Conservation (phyloP, 352 stramenopile genomes). For the Pythium brachiatum region DNA sequence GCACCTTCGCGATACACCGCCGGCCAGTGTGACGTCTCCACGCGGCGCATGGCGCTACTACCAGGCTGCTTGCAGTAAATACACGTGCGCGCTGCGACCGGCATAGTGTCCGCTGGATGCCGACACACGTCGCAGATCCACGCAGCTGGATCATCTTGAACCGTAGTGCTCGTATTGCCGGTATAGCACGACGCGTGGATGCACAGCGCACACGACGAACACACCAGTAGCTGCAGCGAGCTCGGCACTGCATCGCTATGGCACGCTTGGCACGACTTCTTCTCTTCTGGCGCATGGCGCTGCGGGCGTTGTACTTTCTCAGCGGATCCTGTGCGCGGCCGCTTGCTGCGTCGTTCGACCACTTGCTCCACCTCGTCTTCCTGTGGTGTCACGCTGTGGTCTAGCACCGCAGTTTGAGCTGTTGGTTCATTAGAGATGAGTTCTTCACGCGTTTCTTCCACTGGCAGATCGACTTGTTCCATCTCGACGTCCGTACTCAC, state of each 20-base stretch:
- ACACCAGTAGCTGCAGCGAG: background rate
- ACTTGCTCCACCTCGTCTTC: background rate
- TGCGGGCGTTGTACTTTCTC: conserved; percentile 1
- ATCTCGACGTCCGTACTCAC: conserved; percentile 11
- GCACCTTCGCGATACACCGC: background rate
- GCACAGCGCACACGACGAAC: conserved; percentile 6
- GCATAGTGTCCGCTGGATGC: background rate
- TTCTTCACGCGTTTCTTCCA: background rate
- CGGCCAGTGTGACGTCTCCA: conserved; percentile 17
- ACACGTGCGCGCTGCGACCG: conserved; percentile 6
- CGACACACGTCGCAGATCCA: conserved; percentile 23
- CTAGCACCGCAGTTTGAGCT: background rate
- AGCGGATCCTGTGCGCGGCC: conserved; percentile 4
- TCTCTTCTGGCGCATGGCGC: background rate
- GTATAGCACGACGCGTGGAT: conserved; percentile 15
- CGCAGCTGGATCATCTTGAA: background rate
- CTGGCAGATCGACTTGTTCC: background rate
- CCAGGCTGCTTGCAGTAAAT: conserved; percentile 16
- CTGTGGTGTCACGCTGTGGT: too few species aligned
- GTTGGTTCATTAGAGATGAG: background rate
- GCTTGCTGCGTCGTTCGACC: conserved; percentile 12
- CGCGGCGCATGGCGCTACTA: conserved; percentile 9
- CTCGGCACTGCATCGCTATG: background rate
- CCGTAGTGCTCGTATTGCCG: background rate
- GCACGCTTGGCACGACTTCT: conserved; percentile 1